Evolutionary conservation across 441 rosid species (phyloP), one percentile per base, ranked within the genome.

Genomic region (Populus hybrid): DNA sequence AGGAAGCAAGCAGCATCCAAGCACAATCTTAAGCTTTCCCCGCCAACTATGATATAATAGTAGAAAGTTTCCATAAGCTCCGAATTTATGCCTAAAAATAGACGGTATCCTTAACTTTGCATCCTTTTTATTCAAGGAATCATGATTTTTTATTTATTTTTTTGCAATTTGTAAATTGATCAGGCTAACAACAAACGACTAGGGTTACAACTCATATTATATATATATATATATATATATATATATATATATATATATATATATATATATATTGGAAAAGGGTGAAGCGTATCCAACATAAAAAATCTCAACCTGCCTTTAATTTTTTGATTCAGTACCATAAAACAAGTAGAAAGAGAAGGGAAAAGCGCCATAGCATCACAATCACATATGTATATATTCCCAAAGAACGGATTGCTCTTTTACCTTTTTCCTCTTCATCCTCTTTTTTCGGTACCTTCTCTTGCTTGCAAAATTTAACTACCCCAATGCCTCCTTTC

Each of bases 401-500:
- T 73, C 82, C 82, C 76, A 68, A 82, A 87, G 79, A 81, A 73
- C 83, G 86, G 78, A 79, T 72, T 38, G 74, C 1, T 76, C 82
- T 84, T 83, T 83, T 63, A 72, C 73, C 83, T 85, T 85, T 82
- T 50, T 61, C 24, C 35, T 67, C 80, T 79, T 33, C 77, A 69
- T 75, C 61, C 74, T 81, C 85, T 77, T 84, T 85, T 83, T 86
- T 71, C 23, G n/a, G 71, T 75, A 64, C 92, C 90, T 88, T 88
- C 90, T 78, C 91, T 93, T 92, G 98, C 98, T 93, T 92, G 94
- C 85, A 69, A 80, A 86, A 87, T 87, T 89, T 89, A 88, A 86
- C 93, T 82, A 89, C 82, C 86, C 78, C 78, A 81, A 83, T 93
- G 82, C 91, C 98, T 87, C 96, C 89, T 93, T 86, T 85, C 94